phyloP scores from a whole-genome alignment of 345 rosid species.

The Boechera stricta region DNA sequence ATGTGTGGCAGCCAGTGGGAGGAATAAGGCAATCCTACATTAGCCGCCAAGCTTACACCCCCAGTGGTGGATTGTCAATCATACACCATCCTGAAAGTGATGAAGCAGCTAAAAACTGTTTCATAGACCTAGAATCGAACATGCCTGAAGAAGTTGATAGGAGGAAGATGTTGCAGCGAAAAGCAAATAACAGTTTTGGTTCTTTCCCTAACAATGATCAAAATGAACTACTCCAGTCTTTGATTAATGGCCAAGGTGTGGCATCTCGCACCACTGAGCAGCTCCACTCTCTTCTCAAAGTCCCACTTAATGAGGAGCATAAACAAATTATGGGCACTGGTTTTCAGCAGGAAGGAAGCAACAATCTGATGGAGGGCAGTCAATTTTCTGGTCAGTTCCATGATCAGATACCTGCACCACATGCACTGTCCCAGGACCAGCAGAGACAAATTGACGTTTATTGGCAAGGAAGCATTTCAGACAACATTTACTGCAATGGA shows the following conservation, averaged over 20 bases:
- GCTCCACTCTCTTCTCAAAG: slow-evolving; percentile 80
- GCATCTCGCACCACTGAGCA: slow-evolving; percentile 59
- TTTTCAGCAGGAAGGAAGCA: slow-evolving; percentile 60
- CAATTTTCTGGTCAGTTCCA: slow-evolving; percentile 65
- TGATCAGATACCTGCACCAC: slow-evolving; percentile 58
- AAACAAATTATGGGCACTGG: slow-evolving; percentile 55
- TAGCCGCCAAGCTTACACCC: slow-evolving; percentile 53
- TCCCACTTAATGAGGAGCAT: slow-evolving; percentile 62
- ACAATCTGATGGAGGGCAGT: slow-evolving; percentile 55
- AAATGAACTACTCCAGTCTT: slow-evolving; percentile 83
- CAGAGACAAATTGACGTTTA: slow-evolving; percentile 62
- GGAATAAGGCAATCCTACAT: slow-evolving; percentile 40
- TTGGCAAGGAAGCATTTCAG: slow-evolving; percentile 62
- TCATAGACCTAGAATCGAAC: slow-evolving; percentile 63
- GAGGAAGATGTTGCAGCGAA: slow-evolving; percentile 58
- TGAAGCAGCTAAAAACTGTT: slow-evolving; percentile 51
- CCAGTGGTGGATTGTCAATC: slow-evolving; percentile 55
- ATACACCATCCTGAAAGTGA: slow-evolving; percentile 52
- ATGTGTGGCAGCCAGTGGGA: slow-evolving; percentile 68
- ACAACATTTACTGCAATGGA: slow-evolving; percentile 55
- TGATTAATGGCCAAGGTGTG: slow-evolving; percentile 68
- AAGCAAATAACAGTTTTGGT: slow-evolving; percentile 55
- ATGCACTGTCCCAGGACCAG: slow-evolving; percentile 57
- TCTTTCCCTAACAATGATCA: slow-evolving; percentile 66
- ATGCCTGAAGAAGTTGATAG: slow-evolving; percentile 52